Percentiles rank a stretch among this genome's conserved stretches.
phyloP scores from a whole-genome alignment of 2,329 filamentous ascomycete genomes.

The Canariomyces notabilis region DNA sequence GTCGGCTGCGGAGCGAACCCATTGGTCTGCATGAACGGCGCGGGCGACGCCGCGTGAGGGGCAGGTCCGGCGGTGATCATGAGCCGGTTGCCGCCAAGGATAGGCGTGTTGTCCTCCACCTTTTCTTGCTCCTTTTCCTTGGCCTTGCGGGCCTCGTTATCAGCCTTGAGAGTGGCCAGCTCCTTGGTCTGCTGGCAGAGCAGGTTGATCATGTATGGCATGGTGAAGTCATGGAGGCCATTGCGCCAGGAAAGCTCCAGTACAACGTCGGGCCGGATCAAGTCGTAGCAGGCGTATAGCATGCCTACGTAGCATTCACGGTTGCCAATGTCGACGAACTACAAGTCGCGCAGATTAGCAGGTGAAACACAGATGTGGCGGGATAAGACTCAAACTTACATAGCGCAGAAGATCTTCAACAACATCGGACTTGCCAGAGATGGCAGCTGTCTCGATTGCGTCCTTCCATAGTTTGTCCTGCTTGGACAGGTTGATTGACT shows the following conservation, averaged over 20 bases:
- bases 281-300: slow-evolving; percentile 97
- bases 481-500: slow-evolving; percentile 95
- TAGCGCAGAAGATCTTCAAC: slow-evolving; percentile 95
- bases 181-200: slow-evolving; percentile 85
- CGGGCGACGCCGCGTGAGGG: slow-evolving; percentile 52
- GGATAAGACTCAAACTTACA: slow-evolving; percentile 62
- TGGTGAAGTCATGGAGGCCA: slow-evolving; percentile 91
- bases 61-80: slow-evolving; percentile 92
- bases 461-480: slow-evolving; percentile 99
- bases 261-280: slow-evolving; percentile 87
- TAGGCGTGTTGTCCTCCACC: slow-evolving; percentile 89
- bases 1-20: slow-evolving; percentile 87
- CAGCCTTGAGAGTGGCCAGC: slow-evolving; percentile 79
- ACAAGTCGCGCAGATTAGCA: slow-evolving; percentile 33
- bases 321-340: slow-evolving; percentile 99
- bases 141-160: slow-evolving; percentile 67
- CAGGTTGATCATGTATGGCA: slow-evolving; percentile 99
- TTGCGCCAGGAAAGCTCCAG: slow-evolving; percentile 97
- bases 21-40: slow-evolving; percentile 73
- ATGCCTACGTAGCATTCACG: slow-evolving; percentile 99
- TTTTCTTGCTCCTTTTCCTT: slow-evolving; percentile 52
- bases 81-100: slow-evolving; percentile 79
- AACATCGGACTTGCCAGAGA: slow-evolving; percentile 83
- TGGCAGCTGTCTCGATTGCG: slow-evolving; percentile 93
- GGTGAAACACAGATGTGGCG: neutral